Percentiles rank a stretch among this genome's conserved stretches.
These are phyloP conservation scores for Fusarium nanum DNA, from an alignment of 2,329 filamentous ascomycete species.

Conservation along the genomic window DNA sequence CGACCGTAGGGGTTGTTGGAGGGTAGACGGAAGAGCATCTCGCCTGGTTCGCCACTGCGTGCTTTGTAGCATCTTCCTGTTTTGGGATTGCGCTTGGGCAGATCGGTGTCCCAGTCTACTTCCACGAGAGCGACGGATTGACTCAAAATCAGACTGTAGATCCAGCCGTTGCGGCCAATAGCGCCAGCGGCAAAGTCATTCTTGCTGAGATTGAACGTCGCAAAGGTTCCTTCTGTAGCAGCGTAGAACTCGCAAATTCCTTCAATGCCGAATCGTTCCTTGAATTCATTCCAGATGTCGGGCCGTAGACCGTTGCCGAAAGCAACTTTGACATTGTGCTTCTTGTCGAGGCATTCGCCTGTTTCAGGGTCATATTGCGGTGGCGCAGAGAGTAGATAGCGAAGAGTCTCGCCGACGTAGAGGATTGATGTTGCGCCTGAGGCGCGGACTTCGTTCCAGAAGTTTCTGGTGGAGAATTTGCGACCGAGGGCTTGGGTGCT, in stretches of 20 bases:
- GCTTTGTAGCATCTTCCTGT: constrained; percentile 76
- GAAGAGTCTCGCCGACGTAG: constrained; percentile 89
- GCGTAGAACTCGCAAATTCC: constrained; percentile 85
- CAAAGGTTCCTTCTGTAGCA: constrained; percentile 77
- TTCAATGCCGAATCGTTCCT: constrained; percentile 80
- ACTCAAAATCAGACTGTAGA: constrained; percentile 68
- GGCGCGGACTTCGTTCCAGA: constrained; percentile 81
- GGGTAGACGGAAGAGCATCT: constrained; percentile 79
- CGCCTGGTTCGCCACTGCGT: constrained; percentile 73
- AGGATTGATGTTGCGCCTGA: constrained; percentile 80
- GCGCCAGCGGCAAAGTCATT: constrained; percentile 82
- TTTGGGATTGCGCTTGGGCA: constrained; percentile 72
- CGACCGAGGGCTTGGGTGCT: constrained; percentile 77
- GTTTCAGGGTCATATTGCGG: constrained; percentile 71
- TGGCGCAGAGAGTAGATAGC: constrained; percentile 79
- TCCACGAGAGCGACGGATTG: constrained; percentile 68
- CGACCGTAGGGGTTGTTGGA: constrained; percentile 68
- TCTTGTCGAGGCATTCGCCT: constrained; percentile 75
- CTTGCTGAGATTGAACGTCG: constrained; percentile 76
- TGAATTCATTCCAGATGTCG: constrained; percentile 87
- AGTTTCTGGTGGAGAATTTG: constrained; percentile 81
- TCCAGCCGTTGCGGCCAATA: constrained; percentile 76
- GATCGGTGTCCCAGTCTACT: constrained; percentile 77
- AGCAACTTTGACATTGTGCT: constrained; percentile 78
- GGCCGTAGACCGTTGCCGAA: constrained; percentile 89